Conservation (phyloP, 352 stramenopile species). For the Elongisporangium undulatum region DNA sequence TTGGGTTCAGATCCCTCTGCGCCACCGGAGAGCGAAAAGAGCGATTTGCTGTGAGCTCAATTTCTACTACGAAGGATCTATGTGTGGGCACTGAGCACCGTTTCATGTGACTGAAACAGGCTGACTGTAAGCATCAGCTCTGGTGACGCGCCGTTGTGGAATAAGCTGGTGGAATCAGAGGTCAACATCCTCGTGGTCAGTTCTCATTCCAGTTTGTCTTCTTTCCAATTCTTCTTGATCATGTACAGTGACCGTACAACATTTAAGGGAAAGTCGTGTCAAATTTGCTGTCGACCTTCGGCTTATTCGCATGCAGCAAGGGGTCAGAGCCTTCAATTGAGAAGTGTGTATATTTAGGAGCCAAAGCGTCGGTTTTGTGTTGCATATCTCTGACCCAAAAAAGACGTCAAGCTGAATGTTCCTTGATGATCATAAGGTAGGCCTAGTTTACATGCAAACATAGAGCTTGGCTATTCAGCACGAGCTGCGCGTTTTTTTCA, state of each 20-base stretch:
- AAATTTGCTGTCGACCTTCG: neutral
- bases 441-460: neutral
- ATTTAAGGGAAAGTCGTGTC: neutral
- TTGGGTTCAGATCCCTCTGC: neutral
- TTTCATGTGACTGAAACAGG: too few relatives aligned
- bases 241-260: neutral
- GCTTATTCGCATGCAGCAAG: neutral
- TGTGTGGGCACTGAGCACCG: neutral
- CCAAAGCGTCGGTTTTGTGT: too few relatives aligned
- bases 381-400: too few relatives aligned
- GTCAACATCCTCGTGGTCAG: neutral
- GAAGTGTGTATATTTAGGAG: too few relatives aligned
- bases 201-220: neutral
- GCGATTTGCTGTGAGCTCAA: neutral
- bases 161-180: neutral
- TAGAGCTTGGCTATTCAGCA: neutral
- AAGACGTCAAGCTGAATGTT: neutral
- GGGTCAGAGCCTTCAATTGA: neutral
- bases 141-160: neutral
- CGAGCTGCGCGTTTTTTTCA: neutral
- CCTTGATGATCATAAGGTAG: neutral
- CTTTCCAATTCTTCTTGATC: neutral
- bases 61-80: neutral
- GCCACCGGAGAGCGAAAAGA: neutral
- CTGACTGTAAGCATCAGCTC: too few relatives aligned